A percentile compares a stretch with the other conserved stretches of the same genome.
These are phyloP conservation scores for Ogataea minuta DNA, from an alignment of 805 yeast species.

Conservation along the genomic window DNA sequence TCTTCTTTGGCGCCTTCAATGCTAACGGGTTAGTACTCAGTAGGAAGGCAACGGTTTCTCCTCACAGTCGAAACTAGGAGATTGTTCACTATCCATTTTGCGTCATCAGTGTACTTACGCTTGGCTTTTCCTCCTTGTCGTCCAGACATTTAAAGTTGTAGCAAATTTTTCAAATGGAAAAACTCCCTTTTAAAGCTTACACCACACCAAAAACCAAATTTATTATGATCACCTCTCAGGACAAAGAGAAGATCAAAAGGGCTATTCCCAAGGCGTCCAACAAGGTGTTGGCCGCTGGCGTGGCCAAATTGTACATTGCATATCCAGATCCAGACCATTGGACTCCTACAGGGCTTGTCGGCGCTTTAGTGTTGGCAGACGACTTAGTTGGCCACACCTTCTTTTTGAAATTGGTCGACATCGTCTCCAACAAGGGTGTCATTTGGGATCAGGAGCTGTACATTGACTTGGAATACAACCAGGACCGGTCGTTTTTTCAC, in stretches of 20 bases:
- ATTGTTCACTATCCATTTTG: slow-evolving; percentile 28
- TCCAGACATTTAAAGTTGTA: slow-evolving; percentile 65
- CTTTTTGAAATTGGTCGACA: slow-evolving; percentile 85
- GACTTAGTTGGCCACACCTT: slow-evolving; percentile 94
- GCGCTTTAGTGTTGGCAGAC: slow-evolving; percentile 85
- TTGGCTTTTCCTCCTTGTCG: slow-evolving; percentile 97
- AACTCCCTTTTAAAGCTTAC: neutral
- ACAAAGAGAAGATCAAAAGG: slow-evolving; percentile 86
- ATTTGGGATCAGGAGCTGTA: slow-evolving; percentile 97
- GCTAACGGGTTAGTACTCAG: slow-evolving; percentile 33
- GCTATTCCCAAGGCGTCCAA: slow-evolving; percentile 85
- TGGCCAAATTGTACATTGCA: slow-evolving; percentile 86
- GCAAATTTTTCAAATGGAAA: slow-evolving; percentile 6
- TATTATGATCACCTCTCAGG: slow-evolving; percentile 44
- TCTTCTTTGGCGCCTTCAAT: slow-evolving; percentile 80
- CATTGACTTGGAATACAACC: slow-evolving; percentile 83
- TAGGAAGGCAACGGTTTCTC: slow-evolving; percentile 29
- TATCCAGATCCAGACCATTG: slow-evolving; percentile 79
- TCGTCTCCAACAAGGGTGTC: slow-evolving; percentile 78
- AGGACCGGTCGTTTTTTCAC: slow-evolving; percentile 93
- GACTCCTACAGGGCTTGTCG: slow-evolving; percentile 85
- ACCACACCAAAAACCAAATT: slow-evolving; percentile 13
- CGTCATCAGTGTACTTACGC: slow-evolving; percentile 48
- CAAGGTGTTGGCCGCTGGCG: slow-evolving; percentile 85
- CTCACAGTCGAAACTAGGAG: slow-evolving; percentile 26